Evolutionary conservation across 768 basidiomycete species (phyloP), one percentile per base, ranked within the genome.

Genomic region (Tricholoma sp.): DNA sequence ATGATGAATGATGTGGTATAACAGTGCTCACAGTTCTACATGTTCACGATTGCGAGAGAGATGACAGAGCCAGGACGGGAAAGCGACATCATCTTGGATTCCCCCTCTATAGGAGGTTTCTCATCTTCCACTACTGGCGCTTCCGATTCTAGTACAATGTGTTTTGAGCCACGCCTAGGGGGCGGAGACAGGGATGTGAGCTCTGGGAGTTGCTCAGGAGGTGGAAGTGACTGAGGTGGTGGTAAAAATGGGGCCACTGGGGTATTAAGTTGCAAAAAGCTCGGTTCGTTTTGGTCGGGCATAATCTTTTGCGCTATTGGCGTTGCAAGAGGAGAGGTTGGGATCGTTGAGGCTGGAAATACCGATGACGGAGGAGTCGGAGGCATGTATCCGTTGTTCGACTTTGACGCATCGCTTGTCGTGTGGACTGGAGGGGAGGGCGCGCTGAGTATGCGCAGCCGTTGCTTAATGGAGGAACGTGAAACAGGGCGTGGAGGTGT

Each of bases 221-320:
- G 53, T 2, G 66, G 62, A n/a, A 64, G 69, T 28, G 62, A 63
- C 13, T 67, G 64, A 24, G 69, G 68, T 13, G 70, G 62, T 24
- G 72, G 65, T n/a, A 67, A 41, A 18, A 67, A 59, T 13, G 77
- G 74, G 51, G 76, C 72, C 18, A 73, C 69, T 1, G 83, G 80
- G 1, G 80, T 77, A 29, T 77, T 66, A 51, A 83, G 71, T 54
- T 81, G 77, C 28, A 89, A 72, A 64, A 89, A 89, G 64, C 80
- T 83, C 29, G 81, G 77, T 58, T 88, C 81, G 47, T 83, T 78
- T 53, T 70, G 72, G 56, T 72, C 70, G 28, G 66, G 56, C 13
- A 76, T 77, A 58, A 87, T 88, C 50, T 80, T 87, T 63, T 85
- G 86, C 9, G 82, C 84, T 20, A 87, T 82, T n/a, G 82, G 83